A percentile compares a stretch with the other conserved stretches of the same genome.
Evolutionary conservation across 2,329 filamentous ascomycete species (phyloP).

Genomic region (Alternaria metachromatica): DNA sequence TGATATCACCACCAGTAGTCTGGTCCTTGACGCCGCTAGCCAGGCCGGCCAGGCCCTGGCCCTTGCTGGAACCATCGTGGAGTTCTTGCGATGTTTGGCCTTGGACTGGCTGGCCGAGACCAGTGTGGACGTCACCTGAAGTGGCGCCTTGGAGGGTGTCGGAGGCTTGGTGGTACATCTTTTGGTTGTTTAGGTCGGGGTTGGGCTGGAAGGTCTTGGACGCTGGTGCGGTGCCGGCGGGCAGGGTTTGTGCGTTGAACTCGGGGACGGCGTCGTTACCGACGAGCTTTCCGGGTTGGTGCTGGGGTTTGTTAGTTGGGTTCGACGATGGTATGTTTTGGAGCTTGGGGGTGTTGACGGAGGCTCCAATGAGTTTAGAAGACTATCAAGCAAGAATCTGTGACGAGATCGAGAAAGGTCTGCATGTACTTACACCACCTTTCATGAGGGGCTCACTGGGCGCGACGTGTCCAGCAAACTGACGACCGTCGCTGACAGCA

Average conservation of each 20-base stretch:
- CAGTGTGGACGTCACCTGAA: conserved; percentile 60
- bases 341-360: neutral
- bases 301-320: conserved; percentile 54
- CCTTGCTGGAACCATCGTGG: conserved; percentile 54
- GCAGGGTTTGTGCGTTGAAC: conserved; percentile 67
- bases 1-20: conserved; percentile 13
- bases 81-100: conserved; percentile 59
- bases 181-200: conserved; percentile 53
- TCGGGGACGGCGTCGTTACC: conserved; percentile 66
- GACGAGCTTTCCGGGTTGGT: conserved; percentile 67
- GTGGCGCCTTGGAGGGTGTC: conserved; percentile 60
- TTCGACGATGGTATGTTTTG: neutral
- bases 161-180: conserved; percentile 51
- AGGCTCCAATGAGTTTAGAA: neutral
- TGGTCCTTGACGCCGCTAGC: conserved; percentile 28
- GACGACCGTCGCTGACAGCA: conserved; percentile 59
- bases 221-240: conserved; percentile 68
- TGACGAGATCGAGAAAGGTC: neutral
- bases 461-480: conserved; percentile 61
- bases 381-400: neutral
- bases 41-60: conserved; percentile 56
- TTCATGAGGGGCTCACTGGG: conserved; percentile 61
- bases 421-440: conserved; percentile 58
- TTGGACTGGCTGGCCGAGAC: conserved; percentile 59
- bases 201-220: conserved; percentile 55